Percentiles rank a stretch among this genome's conserved stretches.
Evolutionary conservation across 2,329 filamentous ascomycete genomes (phyloP).

Genomic region (Zelopaecilomyces penicillatus): DNA sequence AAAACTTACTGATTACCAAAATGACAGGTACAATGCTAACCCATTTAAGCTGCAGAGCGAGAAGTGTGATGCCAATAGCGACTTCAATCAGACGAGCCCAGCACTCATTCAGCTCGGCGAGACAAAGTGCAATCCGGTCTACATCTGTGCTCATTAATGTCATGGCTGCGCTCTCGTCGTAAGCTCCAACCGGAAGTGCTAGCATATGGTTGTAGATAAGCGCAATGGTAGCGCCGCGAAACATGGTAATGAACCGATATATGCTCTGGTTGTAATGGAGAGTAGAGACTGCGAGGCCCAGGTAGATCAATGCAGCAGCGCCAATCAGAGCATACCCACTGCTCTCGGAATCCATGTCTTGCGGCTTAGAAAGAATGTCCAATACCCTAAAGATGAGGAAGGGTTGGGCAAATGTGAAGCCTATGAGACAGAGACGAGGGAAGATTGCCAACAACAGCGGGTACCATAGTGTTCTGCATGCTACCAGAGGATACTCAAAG

Average conservation of each 20-base stretch:
- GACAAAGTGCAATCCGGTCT: slow-evolving; percentile 4
- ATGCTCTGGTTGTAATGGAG: slow-evolving; percentile 12
- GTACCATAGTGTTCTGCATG: neutral
- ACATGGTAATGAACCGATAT: slow-evolving; percentile 14
- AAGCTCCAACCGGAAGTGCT: slow-evolving; percentile 5
- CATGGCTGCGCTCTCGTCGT: slow-evolving; percentile 9
- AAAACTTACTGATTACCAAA: slow-evolving; percentile 11
- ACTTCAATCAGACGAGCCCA: slow-evolving; percentile 16
- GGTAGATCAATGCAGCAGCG: slow-evolving; percentile 13
- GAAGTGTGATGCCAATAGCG: slow-evolving; percentile 8
- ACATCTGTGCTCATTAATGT: slow-evolving; percentile 12
- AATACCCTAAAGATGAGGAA: slow-evolving; percentile 16
- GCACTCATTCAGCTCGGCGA: slow-evolving; percentile 11
- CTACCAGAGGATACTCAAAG: slow-evolving; percentile 6
- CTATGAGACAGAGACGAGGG: slow-evolving; percentile 17
- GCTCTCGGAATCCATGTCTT: neutral
- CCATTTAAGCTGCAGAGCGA: slow-evolving; percentile 14
- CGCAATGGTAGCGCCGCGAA: slow-evolving; percentile 13
- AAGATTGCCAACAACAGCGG: slow-evolving; percentile 13
- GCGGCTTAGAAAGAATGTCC: slow-evolving; percentile 3
- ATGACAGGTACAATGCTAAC: slow-evolving; percentile 11
- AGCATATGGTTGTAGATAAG: slow-evolving; percentile 15
- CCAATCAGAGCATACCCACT: slow-evolving; percentile 10
- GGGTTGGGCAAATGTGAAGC: slow-evolving; percentile 22
- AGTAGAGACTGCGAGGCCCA: slow-evolving; percentile 12